Evolutionary conservation across 148 eudicot species (phyloP).

Genomic region (Suaeda aralocaspica): DNA sequence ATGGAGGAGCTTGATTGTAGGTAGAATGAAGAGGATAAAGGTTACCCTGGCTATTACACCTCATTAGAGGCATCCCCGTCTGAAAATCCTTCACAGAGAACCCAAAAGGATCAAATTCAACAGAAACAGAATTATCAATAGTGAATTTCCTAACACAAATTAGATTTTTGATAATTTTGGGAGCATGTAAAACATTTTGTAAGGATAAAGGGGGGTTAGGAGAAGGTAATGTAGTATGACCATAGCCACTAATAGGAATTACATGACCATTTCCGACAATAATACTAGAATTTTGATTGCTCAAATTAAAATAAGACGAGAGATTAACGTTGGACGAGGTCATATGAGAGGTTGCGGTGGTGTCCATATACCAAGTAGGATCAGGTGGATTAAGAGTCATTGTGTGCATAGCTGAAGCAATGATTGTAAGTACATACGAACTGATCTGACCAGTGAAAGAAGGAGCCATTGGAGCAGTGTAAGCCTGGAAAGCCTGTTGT

Average conservation of each 20-base stretch:
- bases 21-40: too few relatives aligned
- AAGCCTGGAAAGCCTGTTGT: neutral
- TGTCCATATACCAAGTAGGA: slow-evolving; percentile 2
- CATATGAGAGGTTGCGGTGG: slow-evolving; percentile 2
- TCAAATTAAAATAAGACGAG: slow-evolving; percentile 14
- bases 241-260: slow-evolving; percentile 8
- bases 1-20: too few relatives aligned
- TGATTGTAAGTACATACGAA: neutral
- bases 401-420: neutral
- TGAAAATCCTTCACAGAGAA: too few relatives aligned
- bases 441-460: neutral
- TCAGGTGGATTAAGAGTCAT: neutral
- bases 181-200: too few relatives aligned
- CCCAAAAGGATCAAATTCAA: too few relatives aligned
- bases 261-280: neutral
- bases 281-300: slow-evolving; percentile 2
- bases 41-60: too few relatives aligned
- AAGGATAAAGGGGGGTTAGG: neutral
- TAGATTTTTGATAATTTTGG: too few relatives aligned
- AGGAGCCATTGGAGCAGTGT: neutral
- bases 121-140: too few relatives aligned
- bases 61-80: too few relatives aligned
- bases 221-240: neutral
- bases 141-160: too few relatives aligned
- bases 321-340: slow-evolving; percentile 7